Evolutionary conservation across 2,329 filamentous ascomycete genomes (phyloP), one percentile per base, ranked within the genome.

Genomic region (Colletotrichum eremochloae): DNA sequence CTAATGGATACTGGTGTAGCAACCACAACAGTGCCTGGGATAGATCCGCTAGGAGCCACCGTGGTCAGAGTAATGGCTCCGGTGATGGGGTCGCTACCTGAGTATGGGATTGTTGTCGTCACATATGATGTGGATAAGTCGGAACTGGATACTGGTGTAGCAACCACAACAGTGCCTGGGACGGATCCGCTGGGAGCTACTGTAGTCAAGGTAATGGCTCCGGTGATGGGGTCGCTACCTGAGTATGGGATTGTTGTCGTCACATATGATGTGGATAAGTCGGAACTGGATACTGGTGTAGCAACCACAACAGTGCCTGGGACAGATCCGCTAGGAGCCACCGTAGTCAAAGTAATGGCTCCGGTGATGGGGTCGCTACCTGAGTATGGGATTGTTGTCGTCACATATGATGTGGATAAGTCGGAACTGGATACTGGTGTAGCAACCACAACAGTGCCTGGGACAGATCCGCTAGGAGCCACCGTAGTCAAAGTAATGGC

Each of bases 281-380:
- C 24, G 24, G 24, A 24, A 24, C 24, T 24, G 24, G 38, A 11
- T 7, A 11, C 38, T 5, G 60, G 61, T 5, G 60, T 62, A 14
- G 66, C 57, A 31, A 68, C 15, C 14, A 63, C 40, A 6, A 63
- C 48, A 1, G 67, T 63, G 2, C 61, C 67, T 15, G 55, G 24
- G 6, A 31, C n/a, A 2, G 44, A 60, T 20, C 64, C 64, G 2
- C 33, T 31, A 2, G 55, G 64, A 12, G 33, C 8, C 3, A 61
- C 50, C 1, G 64, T 67, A 4, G 64, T 60, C 14, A 60, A 29
- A 1, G 58, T 36, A 5, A 7, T 24, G 24, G 24, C 24, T 24
- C 24, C 24, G 24, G 24, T 24, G 24, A 24, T 24, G 24, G 24
- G 4, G 18, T 61, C 46, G 38, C 36, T 65, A 3, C 64, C 64